Conservation (phyloP, 495 filamentous ascomycete genomes). For the Peziza echinospora region DNA sequence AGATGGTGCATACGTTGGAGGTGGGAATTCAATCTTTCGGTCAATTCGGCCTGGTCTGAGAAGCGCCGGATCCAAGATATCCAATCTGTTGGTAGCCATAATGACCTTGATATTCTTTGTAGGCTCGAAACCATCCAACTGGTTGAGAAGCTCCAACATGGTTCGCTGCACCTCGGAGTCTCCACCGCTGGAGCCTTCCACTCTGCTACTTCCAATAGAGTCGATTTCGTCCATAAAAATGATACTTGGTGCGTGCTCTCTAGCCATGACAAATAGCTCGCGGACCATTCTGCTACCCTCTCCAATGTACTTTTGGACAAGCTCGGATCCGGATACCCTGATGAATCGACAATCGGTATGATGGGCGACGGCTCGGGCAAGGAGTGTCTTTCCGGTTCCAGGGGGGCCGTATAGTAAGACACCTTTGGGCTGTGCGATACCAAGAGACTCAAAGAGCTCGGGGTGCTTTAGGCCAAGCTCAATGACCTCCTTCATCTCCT, state of each 20-base stretch:
- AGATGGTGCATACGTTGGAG: constrained; percentile 43
- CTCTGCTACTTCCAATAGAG: constrained; percentile 89
- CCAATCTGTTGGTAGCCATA: constrained; percentile 95
- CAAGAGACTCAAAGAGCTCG: constrained; percentile 93
- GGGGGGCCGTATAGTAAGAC: constrained; percentile 93
- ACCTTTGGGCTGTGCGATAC: constrained; percentile 94
- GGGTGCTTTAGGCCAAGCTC: constrained; percentile 96
- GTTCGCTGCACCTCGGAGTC: constrained; percentile 99
- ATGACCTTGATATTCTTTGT: constrained; percentile 99
- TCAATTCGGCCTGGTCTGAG: constrained; percentile 91
- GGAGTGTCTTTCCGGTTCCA: constrained; percentile 88
- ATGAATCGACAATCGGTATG: constrained; percentile 99
- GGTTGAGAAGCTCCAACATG: constrained; percentile 96
- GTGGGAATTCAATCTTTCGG: constrained; percentile 98
- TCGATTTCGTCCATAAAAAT: constrained; percentile 99
- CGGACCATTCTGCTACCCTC: constrained; percentile 97
- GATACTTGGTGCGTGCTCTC: constrained; percentile 96
- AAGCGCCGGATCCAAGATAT: constrained; percentile 89
- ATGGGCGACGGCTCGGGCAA: constrained; percentile 89
- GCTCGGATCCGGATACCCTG: constrained; percentile 79
- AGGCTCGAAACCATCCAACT: constrained; percentile 95
- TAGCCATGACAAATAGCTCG: constrained; percentile 96
- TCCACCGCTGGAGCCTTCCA: constrained; percentile 82
- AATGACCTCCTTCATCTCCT: constrained; percentile 99
- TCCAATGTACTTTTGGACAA: constrained; percentile 98